Evolutionary conservation across 305 asterid species (phyloP).

Genomic region (Striga hermonthica): DNA sequence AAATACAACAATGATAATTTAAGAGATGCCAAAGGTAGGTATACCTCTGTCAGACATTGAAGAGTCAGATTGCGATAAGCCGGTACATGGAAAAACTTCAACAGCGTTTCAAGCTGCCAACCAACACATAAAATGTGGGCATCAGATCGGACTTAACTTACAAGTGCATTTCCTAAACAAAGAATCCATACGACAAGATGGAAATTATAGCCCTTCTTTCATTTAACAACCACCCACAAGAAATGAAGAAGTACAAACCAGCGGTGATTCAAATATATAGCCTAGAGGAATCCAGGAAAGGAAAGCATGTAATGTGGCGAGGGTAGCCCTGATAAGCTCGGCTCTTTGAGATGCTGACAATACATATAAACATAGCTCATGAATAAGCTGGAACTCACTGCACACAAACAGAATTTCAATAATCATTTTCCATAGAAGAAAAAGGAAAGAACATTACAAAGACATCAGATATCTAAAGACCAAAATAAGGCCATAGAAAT

Average conservation of each 20-base stretch:
- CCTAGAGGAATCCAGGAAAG: constrained; percentile 99
- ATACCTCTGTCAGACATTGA: constrained; percentile 92
- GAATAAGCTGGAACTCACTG: constrained; percentile 98
- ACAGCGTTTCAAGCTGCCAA: constrained; percentile 83
- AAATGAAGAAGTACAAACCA: constrained; percentile 58
- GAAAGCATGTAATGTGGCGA: constrained; percentile 93
- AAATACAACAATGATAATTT: constrained; percentile 8
- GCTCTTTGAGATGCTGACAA: constrained; percentile 92
- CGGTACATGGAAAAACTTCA: constrained; percentile 66
- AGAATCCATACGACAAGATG: constrained; percentile 11
- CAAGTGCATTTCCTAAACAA: constrained; percentile 18
- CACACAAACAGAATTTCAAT: constrained; percentile 16
- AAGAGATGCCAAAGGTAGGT: constrained; percentile 15
- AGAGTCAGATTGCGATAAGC: constrained; percentile 90
- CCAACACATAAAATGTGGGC: constrained; percentile 19
- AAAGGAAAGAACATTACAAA: background rate
- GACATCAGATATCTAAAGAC: background rate
- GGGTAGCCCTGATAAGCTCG: constrained; percentile 93
- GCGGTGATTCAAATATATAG: constrained; percentile 89
- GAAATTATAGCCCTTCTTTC: constrained; percentile 22
- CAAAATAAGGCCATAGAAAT: constrained; percentile 1
- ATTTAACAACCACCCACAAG: constrained; percentile 30
- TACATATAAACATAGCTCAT: constrained; percentile 87
- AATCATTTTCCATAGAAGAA: background rate
- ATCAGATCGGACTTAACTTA: constrained; percentile 21